Evolutionary conservation across 2,329 filamentous ascomycete genomes (phyloP).

Genomic region (Pseudocercospora cruenta): DNA sequence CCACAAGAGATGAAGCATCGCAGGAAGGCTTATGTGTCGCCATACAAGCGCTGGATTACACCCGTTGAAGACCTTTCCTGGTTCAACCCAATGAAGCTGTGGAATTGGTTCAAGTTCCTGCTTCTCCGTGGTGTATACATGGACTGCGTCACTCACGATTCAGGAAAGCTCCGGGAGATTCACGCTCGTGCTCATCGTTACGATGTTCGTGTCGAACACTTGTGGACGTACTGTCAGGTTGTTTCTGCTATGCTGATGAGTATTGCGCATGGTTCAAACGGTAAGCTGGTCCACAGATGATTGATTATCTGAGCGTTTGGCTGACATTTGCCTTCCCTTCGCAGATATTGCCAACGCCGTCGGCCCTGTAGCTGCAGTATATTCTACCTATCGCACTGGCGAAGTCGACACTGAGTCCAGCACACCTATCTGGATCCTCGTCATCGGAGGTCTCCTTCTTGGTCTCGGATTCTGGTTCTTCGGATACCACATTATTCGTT

Average conservation of each 20-base stretch:
- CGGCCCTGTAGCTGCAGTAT: constrained; percentile 65
- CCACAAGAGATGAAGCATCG: not conserved
- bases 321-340: too few relatives aligned
- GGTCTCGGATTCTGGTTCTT: constrained; percentile 63
- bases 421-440: constrained; percentile 65
- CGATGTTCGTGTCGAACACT: constrained; percentile 64
- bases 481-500: constrained; percentile 65
- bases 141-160: constrained; percentile 39
- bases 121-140: constrained; percentile 30
- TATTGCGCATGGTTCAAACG: constrained; percentile 71
- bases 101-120: constrained; percentile 25
- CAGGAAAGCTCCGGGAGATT: constrained; percentile 43
- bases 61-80: constrained; percentile 36
- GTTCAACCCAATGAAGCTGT: constrained; percentile 39
- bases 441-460: constrained; percentile 56
- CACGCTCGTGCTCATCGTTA: constrained; percentile 62
- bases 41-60: constrained; percentile 21
- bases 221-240: constrained; percentile 68
- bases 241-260: constrained; percentile 72
- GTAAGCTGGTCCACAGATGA: too few relatives aligned
- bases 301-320: too few relatives aligned
- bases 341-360: constrained; percentile 60
- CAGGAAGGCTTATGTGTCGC: constrained; percentile 10
- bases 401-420: constrained; percentile 49
- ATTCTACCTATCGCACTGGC: constrained; percentile 59